Conservation (phyloP, 331 rosid species). For the Malus hybrid region DNA sequence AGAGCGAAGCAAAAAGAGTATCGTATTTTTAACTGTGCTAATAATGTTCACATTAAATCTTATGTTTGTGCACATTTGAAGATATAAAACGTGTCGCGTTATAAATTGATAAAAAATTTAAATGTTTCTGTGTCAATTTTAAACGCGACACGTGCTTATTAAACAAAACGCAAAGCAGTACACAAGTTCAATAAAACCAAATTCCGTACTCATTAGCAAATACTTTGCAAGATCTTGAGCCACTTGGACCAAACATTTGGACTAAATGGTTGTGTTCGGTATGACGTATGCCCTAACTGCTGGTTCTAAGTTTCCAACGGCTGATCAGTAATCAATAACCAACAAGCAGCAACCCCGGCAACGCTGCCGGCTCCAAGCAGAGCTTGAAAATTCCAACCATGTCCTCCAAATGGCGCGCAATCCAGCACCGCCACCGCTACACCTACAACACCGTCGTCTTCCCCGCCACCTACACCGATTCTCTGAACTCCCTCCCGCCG, state of each 20-base stretch:
- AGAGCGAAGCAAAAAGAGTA: neutral
- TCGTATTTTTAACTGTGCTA: neutral
- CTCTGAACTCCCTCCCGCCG: constrained; percentile 28
- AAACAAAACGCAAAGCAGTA: too few species aligned
- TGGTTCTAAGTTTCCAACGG: neutral
- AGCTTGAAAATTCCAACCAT: constrained; percentile 24
- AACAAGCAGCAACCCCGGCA: neutral
- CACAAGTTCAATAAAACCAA: neutral
- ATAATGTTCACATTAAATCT: too few species aligned
- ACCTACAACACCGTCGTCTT: constrained; percentile 84
- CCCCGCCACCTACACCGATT: constrained; percentile 28
- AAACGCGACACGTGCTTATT: too few species aligned
- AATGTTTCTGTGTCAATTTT: too few species aligned
- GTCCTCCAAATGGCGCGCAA: constrained; percentile 98
- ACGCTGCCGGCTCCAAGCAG: neutral
- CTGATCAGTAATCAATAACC: too few species aligned
- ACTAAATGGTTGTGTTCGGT: neutral
- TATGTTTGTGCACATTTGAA: too few species aligned
- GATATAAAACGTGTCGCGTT: too few species aligned
- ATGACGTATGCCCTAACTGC: constrained; percentile 3
- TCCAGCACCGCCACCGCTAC: constrained; percentile 95
- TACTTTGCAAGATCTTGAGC: too few species aligned
- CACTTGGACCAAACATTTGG: too few species aligned
- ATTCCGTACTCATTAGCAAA: too few species aligned
- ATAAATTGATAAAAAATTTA: too few species aligned